Conservation (phyloP, 306 rosid species). For the Arachis stenosperma region DNA sequence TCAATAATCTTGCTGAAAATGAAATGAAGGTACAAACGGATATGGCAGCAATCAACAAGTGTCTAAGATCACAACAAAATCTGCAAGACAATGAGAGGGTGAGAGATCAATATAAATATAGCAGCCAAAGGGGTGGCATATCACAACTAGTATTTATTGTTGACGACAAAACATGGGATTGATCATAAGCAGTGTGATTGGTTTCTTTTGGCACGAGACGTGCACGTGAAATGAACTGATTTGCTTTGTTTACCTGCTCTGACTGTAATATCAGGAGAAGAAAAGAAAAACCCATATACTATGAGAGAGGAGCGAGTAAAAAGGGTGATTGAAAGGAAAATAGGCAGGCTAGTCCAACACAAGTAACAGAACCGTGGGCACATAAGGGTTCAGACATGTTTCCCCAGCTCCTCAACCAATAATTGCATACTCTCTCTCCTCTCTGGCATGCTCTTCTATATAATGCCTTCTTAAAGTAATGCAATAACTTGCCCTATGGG, state of each 20-base stretch:
- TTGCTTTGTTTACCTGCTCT: constrained; percentile 40
- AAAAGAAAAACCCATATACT: constrained; percentile 31
- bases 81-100: constrained; percentile 42
- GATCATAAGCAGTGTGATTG: constrained; percentile 60
- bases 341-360: constrained; percentile 39
- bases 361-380: constrained; percentile 66
- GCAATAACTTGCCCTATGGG: constrained; percentile 43
- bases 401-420: constrained; percentile 65
- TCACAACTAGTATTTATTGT: constrained; percentile 45
- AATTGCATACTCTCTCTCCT: constrained; percentile 48
- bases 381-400: constrained; percentile 58
- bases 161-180: constrained; percentile 65
- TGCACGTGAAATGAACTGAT: constrained; percentile 50
- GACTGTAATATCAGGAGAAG: constrained; percentile 28
- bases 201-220: constrained; percentile 67
- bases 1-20: constrained; percentile 5
- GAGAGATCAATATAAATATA: constrained; percentile 39
- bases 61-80: constrained; percentile 41
- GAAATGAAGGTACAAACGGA: constrained; percentile 13
- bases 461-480: constrained; percentile 36
- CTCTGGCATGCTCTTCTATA: constrained; percentile 50
- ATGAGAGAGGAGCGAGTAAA: constrained; percentile 12
- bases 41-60: constrained; percentile 35
- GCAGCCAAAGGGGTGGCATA: constrained; percentile 43
- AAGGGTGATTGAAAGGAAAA: constrained; percentile 24